Conservation (phyloP, 1,284 basidiomycete species). For the Heliocybe sulcata region DNA sequence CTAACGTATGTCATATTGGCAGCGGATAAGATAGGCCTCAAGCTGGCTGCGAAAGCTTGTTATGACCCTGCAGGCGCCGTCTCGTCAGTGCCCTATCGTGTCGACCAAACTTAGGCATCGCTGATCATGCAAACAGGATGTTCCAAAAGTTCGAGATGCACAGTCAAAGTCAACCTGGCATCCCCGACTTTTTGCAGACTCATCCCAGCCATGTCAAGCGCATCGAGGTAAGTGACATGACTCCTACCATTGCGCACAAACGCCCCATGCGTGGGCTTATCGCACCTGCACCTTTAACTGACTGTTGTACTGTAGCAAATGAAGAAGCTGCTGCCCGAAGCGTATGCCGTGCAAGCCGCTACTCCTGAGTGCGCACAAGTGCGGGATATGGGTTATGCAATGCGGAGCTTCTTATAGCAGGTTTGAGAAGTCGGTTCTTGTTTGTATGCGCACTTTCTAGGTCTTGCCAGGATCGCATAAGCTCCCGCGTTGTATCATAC, state of each 20-base stretch:
- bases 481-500: no score
- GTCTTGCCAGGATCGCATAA: no score
- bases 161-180: neutral
- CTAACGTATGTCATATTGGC: conserved; percentile 1
- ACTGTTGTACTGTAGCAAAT: conserved; percentile 41
- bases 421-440: no score
- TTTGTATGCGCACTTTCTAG: no score
- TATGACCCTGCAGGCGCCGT: conserved; percentile 68
- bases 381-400: neutral
- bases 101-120: neutral
- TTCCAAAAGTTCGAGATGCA: conserved; percentile 28
- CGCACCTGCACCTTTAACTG: neutral
- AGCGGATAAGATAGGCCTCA: conserved; percentile 77
- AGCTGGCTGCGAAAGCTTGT: conserved; percentile 71
- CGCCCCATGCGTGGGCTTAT: neutral
- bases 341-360: conserved; percentile 39
- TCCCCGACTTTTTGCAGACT: conserved; percentile 55
- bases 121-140: conserved; percentile 38
- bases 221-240: conserved; percentile 48
- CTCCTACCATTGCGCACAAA: neutral
- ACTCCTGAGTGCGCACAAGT: conserved; percentile 34
- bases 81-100: conserved; percentile 56
- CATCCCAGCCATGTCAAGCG: conserved; percentile 71
- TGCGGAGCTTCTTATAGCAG: neutral
- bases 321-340: conserved; percentile 48